phyloP scores from a whole-genome alignment of 192 early-diverging fungal species.

The Mortierella hygrophila region DNA sequence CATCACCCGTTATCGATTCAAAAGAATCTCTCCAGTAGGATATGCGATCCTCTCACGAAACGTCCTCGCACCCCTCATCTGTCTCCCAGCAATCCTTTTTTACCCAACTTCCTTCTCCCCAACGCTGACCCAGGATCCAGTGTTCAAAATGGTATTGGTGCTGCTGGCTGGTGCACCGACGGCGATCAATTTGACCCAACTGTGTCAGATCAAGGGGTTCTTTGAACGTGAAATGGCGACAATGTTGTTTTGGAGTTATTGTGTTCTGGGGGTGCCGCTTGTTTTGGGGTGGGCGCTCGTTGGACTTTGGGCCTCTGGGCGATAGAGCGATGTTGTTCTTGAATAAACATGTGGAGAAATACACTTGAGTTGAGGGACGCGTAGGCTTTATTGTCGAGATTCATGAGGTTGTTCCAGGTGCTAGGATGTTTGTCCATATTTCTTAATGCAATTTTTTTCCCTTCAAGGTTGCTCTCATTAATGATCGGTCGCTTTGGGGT shows the following conservation, averaged over 20 bases:
- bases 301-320: constrained; percentile 38
- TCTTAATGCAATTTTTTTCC: not conserved
- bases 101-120: constrained; percentile 35
- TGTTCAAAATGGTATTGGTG: constrained; percentile 71
- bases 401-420: too few relatives aligned
- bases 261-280: constrained; percentile 59
- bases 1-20: constrained; percentile 4
- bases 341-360: too few relatives aligned
- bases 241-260: constrained; percentile 79
- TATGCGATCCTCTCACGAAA: constrained; percentile 49
- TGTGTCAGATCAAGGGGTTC: constrained; percentile 76
- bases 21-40: constrained; percentile 26
- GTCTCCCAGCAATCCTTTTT: constrained; percentile 53
- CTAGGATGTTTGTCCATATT: too few relatives aligned
- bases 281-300: constrained; percentile 41
- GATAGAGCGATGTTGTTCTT: not conserved
- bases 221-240: constrained; percentile 77
- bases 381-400: too few relatives aligned
- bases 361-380: too few relatives aligned
- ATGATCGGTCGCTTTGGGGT: not conserved
- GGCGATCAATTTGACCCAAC: constrained; percentile 79
- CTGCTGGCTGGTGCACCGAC: constrained; percentile 74
- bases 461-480: not conserved
- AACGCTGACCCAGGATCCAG: constrained; percentile 68
- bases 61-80: constrained; percentile 53